These are phyloP conservation scores for Colletotrichum sp. DNA, from an alignment of 2,329 filamentous ascomycete species.

Conservation along the genomic window DNA sequence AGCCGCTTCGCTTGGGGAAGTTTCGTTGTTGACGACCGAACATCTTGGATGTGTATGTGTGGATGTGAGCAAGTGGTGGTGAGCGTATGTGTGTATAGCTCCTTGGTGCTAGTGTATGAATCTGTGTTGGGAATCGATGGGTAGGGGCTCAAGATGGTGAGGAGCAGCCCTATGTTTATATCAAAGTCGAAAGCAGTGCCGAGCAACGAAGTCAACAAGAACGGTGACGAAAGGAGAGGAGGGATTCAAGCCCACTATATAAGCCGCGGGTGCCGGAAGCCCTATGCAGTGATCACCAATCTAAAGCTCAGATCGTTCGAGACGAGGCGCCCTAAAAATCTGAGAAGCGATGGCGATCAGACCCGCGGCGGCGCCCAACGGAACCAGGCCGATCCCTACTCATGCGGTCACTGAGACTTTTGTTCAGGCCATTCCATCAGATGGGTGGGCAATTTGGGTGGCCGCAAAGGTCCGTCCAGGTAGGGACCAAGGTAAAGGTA, in stretches of 20 bases:
- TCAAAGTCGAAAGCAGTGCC: neutral
- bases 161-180: neutral
- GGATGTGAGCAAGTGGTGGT: neutral
- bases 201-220: neutral
- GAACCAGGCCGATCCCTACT: conserved; percentile 19
- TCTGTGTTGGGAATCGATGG: neutral
- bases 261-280: conserved; percentile 9
- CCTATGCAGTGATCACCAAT: conserved; percentile 21
- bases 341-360: conserved; percentile 11
- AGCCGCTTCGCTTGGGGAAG: conserved; percentile 12
- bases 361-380: conserved; percentile 17
- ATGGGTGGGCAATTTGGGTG: neutral
- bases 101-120: neutral
- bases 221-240: neutral
- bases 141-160: neutral
- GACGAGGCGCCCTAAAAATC: conserved; percentile 12
- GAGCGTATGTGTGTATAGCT: neutral
- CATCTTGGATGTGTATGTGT: neutral
- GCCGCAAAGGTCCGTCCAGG: neutral
- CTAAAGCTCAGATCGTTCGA: conserved; percentile 17
- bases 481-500: neutral
- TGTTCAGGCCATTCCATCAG: neutral
- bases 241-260: conserved; percentile 17
- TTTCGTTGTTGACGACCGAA: conserved; percentile 8
- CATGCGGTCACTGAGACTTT: neutral